Evolutionary conservation across 805 yeast species (phyloP).

Genomic region (Kuraishia floccosa): DNA sequence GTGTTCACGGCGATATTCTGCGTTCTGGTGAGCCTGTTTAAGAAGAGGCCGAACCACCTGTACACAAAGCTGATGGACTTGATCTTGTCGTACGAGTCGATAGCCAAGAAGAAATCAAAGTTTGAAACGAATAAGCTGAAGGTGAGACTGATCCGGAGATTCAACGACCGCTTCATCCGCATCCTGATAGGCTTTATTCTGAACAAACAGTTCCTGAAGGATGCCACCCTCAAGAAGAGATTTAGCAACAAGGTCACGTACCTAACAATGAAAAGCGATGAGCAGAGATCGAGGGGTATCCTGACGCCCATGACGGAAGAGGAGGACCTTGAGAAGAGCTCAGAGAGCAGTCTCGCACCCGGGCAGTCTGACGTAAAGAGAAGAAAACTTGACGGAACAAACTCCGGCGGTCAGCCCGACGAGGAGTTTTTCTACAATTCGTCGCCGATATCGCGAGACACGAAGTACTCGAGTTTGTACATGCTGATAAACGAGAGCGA

Average conservation of each 20-base stretch:
- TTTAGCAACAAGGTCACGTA: constrained; percentile 20
- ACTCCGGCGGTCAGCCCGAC: constrained; percentile 6
- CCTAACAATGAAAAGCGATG: constrained; percentile 15
- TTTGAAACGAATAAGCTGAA: constrained; percentile 19
- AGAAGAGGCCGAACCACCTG: constrained; percentile 51
- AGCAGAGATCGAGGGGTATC: constrained; percentile 17
- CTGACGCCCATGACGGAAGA: constrained; percentile 25
- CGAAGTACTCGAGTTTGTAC: constrained; percentile 53
- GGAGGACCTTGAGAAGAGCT: constrained; percentile 33
- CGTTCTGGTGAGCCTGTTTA: constrained; percentile 50
- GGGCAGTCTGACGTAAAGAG: constrained; percentile 7
- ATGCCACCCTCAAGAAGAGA: constrained; percentile 15
- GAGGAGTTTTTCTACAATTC: constrained; percentile 17
- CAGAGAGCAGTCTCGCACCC: constrained; percentile 26
- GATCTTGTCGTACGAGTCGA: constrained; percentile 49
- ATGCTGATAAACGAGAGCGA: constrained; percentile 51
- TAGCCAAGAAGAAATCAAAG: constrained; percentile 42
- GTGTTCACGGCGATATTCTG: constrained; percentile 59
- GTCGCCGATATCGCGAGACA: constrained; percentile 21
- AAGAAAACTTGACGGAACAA: constrained; percentile 12
- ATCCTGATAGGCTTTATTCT: constrained; percentile 18
- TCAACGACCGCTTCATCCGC: constrained; percentile 23
- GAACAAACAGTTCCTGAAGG: constrained; percentile 20
- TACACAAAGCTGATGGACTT: constrained; percentile 42
- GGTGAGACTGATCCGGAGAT: constrained; percentile 17